phyloP scores from a whole-genome alignment of 768 basidiomycete genomes.

The Suillus sp. region DNA sequence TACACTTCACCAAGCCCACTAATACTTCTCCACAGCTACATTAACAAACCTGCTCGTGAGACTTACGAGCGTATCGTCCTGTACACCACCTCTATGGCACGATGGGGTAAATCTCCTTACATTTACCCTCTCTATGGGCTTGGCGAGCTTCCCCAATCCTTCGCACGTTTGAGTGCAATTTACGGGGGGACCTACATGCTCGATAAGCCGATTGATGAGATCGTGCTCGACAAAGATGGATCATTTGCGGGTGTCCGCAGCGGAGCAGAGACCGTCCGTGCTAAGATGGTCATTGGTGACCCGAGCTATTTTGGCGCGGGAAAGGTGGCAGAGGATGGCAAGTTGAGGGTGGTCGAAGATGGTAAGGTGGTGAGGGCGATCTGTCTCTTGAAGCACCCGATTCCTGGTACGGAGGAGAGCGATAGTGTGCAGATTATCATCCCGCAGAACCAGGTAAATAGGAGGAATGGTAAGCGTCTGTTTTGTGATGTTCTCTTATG shows the following conservation, averaged over 20 bases:
- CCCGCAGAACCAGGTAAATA: conserved; percentile 94
- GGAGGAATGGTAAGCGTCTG: conserved; percentile 77
- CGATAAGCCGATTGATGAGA: conserved; percentile 90
- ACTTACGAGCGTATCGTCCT: conserved; percentile 94
- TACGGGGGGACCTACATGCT: conserved; percentile 99
- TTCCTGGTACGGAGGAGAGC: conserved; percentile 93
- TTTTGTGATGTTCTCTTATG: conserved; percentile 2
- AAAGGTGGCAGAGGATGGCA: conserved; percentile 62
- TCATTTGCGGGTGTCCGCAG: conserved; percentile 93
- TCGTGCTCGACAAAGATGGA: conserved; percentile 83
- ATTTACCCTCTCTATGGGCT: conserved; percentile 99
- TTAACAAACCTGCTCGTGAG: conserved; percentile 86
- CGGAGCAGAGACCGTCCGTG: conserved; percentile 90
- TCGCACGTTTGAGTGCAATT: conserved; percentile 96
- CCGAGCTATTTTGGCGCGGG: conserved; percentile 95
- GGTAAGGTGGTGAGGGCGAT: conserved; percentile 96
- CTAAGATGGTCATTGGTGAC: conserved; percentile 97
- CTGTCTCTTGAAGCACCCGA: conserved; percentile 97
- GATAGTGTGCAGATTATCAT: conserved; percentile 98
- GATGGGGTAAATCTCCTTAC: conserved; percentile 99
- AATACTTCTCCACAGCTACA: conserved; percentile 62
- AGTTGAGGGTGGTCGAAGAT: conserved; percentile 87
- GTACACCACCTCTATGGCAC: conserved; percentile 98
- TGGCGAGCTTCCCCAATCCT: conserved; percentile 97
- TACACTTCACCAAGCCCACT: conserved; percentile 8